Percentiles rank a stretch among this genome's conserved stretches.
phyloP scores from a whole-genome alignment of 192 early-diverging fungal genomes.

The Linnemannia elongata region DNA sequence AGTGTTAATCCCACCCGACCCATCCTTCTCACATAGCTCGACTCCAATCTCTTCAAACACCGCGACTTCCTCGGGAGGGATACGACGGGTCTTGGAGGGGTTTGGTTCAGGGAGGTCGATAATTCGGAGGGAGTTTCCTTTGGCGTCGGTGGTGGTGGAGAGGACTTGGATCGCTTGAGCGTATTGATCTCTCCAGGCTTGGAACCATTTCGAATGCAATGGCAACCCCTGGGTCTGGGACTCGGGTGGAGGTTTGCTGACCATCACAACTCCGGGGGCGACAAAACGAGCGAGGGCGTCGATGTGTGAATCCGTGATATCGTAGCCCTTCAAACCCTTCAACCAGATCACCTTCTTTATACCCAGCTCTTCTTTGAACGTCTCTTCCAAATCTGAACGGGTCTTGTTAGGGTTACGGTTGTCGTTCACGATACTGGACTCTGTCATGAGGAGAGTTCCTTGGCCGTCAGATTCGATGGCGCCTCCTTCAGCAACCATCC shows the following conservation, averaged over 20 bases:
- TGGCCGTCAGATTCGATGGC: slow-evolving; percentile 29
- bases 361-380: slow-evolving; percentile 18
- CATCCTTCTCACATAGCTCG: slow-evolving; percentile 6
- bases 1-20: slow-evolving; percentile 3
- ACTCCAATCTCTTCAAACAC: slow-evolving; percentile 16
- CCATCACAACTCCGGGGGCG: slow-evolving; percentile 26
- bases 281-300: slow-evolving; percentile 26
- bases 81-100: slow-evolving; percentile 16
- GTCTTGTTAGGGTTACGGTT: slow-evolving; percentile 32
- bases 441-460: slow-evolving; percentile 22
- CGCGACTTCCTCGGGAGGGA: background rate
- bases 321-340: slow-evolving; percentile 26
- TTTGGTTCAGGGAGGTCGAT: slow-evolving; percentile 23
- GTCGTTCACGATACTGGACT: slow-evolving; percentile 29
- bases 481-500: slow-evolving; percentile 27
- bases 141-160: slow-evolving; percentile 15
- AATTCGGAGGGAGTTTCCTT: slow-evolving; percentile 8
- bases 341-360: slow-evolving; percentile 28
- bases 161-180: slow-evolving; percentile 16
- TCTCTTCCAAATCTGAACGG: slow-evolving; percentile 15
- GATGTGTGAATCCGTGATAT: slow-evolving; percentile 25
- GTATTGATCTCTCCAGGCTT: slow-evolving; percentile 22
- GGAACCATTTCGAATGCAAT: background rate
- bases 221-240: background rate
- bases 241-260: slow-evolving; percentile 18